Base-by-base conservation (phyloP, 2,329 filamentous ascomycete species). In the Coccinonectria pachysandricola region DNA sequence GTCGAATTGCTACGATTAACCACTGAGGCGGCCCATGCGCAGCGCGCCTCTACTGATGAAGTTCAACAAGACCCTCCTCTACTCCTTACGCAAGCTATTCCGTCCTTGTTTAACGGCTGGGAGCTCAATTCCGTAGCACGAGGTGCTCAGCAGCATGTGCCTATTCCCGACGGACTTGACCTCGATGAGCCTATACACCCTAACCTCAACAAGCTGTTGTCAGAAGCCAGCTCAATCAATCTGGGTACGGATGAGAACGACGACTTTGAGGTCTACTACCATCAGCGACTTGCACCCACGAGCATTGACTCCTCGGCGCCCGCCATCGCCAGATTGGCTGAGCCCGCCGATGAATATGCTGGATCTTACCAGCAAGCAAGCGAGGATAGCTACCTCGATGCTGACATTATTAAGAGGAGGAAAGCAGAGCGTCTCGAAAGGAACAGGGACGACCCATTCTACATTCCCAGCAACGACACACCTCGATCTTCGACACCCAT, bases 381-480 rank as follows among this genome's bases (percentile, higher is more conserved):
- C 10, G 68, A 78, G 29, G 75, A 87, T 16, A 69, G 63, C 23
- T 80, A 79, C 39, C 55, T 80, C 2, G 81, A 88, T 35, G 64
- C 78, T 1, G 79, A 85, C 42, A 83, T 84, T 23, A 51, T 83
- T 21, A 80, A 82, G 4, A 68, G 76, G 36, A 71, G 82, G 36
- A 82, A 78, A 42, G 74, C 78, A 4, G 84, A 94, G 48, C 71
- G 87, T 8, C 60, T 69, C 30, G 86, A 93, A 49, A 73, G 85
- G 30, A 84, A 94, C 52, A 81, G 72, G 41, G 88, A 96, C 48
- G 91, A 98, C 45, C 91, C 91, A 1, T 98, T 94, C 53, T 98
- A 98, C 49, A 96, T 98, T 46, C 61, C 57, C 18, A 61, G 57
- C 21, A 64, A 62, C 14, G 58, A 57, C n/a, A 56, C 59, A 1